Conservation (phyloP, 768 basidiomycete genomes). For the Boletus rubroflammeus region DNA sequence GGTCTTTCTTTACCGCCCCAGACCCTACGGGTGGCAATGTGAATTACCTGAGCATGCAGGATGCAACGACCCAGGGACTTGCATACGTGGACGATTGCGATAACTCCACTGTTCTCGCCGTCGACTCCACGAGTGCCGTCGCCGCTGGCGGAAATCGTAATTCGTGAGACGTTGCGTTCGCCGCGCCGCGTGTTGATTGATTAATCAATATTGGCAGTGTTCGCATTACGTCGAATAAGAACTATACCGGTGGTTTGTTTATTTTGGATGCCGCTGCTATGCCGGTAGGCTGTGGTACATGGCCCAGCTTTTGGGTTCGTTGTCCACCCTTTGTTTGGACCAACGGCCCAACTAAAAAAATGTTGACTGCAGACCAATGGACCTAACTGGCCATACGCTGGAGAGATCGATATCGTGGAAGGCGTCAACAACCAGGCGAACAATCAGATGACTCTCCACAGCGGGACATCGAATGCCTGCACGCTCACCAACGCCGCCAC, state of each 20-base stretch:
- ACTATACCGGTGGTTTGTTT: conserved; percentile 65
- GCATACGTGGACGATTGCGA: conserved; percentile 56
- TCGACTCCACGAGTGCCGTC: conserved; percentile 54
- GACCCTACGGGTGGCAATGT: conserved; percentile 77
- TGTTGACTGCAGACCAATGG: conserved; percentile 38
- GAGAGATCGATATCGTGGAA: conserved; percentile 75
- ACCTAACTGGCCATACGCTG: conserved; percentile 47
- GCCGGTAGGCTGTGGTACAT: conserved; percentile 66
- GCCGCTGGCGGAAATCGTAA: conserved; percentile 50
- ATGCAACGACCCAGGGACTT: conserved; percentile 51
- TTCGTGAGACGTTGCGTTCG: conserved; percentile 35
- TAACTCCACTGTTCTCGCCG: conserved; percentile 55
- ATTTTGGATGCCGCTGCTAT: conserved; percentile 68
- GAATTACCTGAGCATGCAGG: conserved; percentile 46
- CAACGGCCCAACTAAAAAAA: neutral
- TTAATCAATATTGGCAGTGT: conserved; percentile 39
- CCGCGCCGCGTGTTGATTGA: neutral
- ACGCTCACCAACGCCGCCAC: conserved; percentile 16
- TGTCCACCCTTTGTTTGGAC: neutral
- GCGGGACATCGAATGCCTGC: conserved; percentile 40
- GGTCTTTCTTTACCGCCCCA: conserved; percentile 57
- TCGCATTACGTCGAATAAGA: conserved; percentile 62
- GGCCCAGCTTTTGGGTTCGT: conserved; percentile 56
- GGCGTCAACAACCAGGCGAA: conserved; percentile 56
- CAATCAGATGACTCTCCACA: conserved; percentile 70